A percentile compares a stretch with the other conserved stretches of the same genome.
These are phyloP conservation scores for Apostasia ramifera DNA, from an alignment of 106 monocot species.

Conservation along the genomic window DNA sequence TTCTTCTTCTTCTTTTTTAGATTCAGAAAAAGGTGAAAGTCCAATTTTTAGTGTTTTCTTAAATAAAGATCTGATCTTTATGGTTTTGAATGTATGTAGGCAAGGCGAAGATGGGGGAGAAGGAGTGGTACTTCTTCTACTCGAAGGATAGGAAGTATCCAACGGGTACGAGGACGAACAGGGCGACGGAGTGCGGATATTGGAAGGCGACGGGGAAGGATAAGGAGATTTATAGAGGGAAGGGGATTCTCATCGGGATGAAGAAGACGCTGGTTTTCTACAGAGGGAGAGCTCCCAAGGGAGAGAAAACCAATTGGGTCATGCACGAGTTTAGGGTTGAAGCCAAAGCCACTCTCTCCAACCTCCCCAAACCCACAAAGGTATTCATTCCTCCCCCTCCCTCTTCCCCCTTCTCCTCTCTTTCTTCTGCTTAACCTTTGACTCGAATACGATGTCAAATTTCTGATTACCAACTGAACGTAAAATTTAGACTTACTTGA, in stretches of 20 bases:
- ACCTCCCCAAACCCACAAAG: constrained; percentile 13
- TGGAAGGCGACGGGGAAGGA: constrained; percentile 96
- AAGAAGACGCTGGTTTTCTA: constrained; percentile 93
- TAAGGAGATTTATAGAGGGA: constrained; percentile 57
- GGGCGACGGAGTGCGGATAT: constrained; percentile 67
- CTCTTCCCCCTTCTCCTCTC: too few relatives aligned
- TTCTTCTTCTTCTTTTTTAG: background rate
- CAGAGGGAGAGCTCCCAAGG: constrained; percentile 62
- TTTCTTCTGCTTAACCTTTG: too few relatives aligned
- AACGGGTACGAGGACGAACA: constrained; percentile 61
- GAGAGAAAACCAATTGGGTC: constrained; percentile 80
- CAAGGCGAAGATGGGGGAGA: constrained; percentile 62
- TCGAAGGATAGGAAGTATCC: constrained; percentile 68
- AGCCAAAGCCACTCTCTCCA: constrained; percentile 22
- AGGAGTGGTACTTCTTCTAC: constrained; percentile 62
- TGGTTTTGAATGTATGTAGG: constrained; percentile 15
- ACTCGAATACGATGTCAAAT: too few relatives aligned
- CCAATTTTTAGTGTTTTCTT: too few relatives aligned
- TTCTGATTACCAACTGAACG: too few relatives aligned
- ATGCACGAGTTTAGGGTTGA: constrained; percentile 87
- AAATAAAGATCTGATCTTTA: background rate
- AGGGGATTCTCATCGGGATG: constrained; percentile 50
- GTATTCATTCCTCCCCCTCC: background rate
- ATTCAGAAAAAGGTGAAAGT: background rate
- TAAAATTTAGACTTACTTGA: background rate